Evolutionary conservation across 2,329 filamentous ascomycete genomes (phyloP).

Genomic region (Venturia pyrina): DNA sequence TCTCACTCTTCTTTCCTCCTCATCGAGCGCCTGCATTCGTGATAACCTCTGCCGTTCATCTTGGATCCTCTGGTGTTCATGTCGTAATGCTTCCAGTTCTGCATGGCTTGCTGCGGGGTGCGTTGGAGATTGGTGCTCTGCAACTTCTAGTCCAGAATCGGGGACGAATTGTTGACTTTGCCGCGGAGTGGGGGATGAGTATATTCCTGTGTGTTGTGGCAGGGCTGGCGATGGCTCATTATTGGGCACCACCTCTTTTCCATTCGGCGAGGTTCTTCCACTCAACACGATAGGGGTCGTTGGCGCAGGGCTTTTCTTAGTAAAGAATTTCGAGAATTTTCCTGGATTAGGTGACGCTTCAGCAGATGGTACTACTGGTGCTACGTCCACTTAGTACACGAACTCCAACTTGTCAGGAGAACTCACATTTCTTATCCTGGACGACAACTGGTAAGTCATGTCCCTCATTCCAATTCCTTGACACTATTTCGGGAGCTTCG

Average conservation of each 20-base stretch:
- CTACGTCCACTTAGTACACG: neutral
- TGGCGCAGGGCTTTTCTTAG: neutral
- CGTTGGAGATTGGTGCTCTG: neutral
- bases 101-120: neutral
- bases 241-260: neutral
- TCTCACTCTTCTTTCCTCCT: neutral
- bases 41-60: neutral
- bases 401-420: too few relatives aligned
- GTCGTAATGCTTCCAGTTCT: neutral
- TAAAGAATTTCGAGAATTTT: neutral
- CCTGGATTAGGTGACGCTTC: neutral
- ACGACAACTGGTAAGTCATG: neutral
- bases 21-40: neutral
- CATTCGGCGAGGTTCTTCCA: neutral
- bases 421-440: neutral
- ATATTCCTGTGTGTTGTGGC: neutral
- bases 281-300: neutral
- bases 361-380: neutral
- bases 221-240: neutral
- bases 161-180: neutral
- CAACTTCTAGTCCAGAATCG: neutral
- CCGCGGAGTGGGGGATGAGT: neutral
- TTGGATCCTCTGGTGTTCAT: neutral
- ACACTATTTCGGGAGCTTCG: neutral
- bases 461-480: neutral